A percentile compares a stretch with the other conserved stretches of the same genome.
Conservation (phyloP, 768 basidiomycete species). For the Filobasidium wieringae region DNA sequence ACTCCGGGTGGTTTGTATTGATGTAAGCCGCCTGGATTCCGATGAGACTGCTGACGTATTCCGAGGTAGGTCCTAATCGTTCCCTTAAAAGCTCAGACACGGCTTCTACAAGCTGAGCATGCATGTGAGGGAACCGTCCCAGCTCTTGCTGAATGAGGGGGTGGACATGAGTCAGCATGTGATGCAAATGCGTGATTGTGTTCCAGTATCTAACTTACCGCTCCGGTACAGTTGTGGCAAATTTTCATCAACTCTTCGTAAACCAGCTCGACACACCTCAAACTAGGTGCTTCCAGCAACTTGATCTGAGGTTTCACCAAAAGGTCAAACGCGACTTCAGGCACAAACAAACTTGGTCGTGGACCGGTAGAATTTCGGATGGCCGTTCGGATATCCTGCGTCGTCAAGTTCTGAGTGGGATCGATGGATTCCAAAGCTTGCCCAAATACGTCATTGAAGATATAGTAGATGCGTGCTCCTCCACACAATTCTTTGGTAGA, state of each 20-base stretch:
- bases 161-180: background rate
- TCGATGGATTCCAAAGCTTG: constrained; percentile 80
- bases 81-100: constrained; percentile 94
- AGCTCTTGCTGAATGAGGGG: constrained; percentile 56
- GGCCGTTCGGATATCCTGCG: constrained; percentile 91
- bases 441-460: constrained; percentile 97
- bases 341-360: constrained; percentile 87
- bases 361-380: constrained; percentile 98
- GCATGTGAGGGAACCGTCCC: constrained; percentile 84
- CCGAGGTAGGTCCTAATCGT: constrained; percentile 86
- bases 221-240: constrained; percentile 92
- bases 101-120: constrained; percentile 85
- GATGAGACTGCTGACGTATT: constrained; percentile 92
- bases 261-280: constrained; percentile 92
- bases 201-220: constrained; percentile 44
- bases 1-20: constrained; percentile 96
- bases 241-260: constrained; percentile 99
- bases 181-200: background rate
- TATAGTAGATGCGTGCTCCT: constrained; percentile 96
- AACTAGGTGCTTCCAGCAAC: constrained; percentile 79
- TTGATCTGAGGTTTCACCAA: constrained; percentile 98
- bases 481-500: constrained; percentile 97
- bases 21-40: constrained; percentile 97
- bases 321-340: constrained; percentile 91
- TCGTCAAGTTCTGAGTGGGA: constrained; percentile 77